Evolutionary conservation across 2,329 filamentous ascomycete genomes (phyloP).

Genomic region (Coniosporium tulheliwenetii): DNA sequence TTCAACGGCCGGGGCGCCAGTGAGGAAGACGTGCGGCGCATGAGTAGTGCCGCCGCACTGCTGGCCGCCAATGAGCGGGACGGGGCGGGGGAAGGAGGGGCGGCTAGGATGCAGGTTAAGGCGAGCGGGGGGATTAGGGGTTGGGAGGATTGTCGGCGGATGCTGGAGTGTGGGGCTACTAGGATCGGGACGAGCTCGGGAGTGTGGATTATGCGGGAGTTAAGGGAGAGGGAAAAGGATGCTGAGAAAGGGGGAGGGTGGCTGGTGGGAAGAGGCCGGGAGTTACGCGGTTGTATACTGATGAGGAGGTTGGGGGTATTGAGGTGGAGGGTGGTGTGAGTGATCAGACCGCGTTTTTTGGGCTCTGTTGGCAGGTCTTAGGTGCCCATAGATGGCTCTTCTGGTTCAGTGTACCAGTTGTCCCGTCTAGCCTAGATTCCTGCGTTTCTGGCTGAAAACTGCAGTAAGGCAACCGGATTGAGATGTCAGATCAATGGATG

Average conservation of each 20-base stretch:
- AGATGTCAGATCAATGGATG: no score
- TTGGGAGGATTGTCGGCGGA: conserved; percentile 32
- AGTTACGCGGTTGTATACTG: no score
- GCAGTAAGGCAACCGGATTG: no score
- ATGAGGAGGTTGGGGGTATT: no score
- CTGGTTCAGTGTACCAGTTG: no score
- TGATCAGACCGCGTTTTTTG: no score
- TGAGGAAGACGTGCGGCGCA: conserved; percentile 35
- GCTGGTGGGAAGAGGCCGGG: no score
- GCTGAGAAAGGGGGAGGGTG: background rate
- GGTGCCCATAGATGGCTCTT: no score
- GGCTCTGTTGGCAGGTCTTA: no score
- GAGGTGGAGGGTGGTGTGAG: no score
- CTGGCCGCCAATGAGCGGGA: conserved; percentile 17
- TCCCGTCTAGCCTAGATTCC: no score
- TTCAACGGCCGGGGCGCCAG: conserved; percentile 40
- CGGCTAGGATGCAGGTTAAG: conserved; percentile 12
- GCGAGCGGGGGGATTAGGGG: conserved; percentile 41
- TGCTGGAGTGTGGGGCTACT: conserved; percentile 40
- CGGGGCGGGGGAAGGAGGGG: conserved; percentile 4
- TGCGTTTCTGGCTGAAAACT: no score
- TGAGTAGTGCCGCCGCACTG: conserved; percentile 32
- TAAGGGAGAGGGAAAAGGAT: conserved; percentile 10
- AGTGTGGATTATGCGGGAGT: conserved; percentile 38
- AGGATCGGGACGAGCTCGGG: conserved; percentile 41